phyloP scores from a whole-genome alignment of 176 grass and related monocot genomes.

The Areca catechu region DNA sequence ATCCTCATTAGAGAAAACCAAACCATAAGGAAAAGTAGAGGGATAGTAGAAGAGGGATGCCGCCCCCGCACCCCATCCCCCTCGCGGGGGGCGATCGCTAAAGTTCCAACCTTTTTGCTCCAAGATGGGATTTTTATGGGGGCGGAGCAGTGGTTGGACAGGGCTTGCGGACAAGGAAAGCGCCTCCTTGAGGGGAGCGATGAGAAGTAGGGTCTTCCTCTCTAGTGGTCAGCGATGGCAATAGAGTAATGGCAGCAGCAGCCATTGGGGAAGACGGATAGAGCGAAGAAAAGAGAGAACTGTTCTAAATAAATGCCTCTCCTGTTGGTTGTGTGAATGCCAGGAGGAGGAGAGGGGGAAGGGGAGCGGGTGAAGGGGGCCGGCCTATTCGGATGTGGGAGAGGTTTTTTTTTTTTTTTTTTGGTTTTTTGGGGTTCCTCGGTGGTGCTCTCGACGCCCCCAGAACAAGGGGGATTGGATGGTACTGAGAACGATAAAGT shows the following conservation, averaged over 20 bases:
- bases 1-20: background rate
- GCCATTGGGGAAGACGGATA: background rate
- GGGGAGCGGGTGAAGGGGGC: no score
- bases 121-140: background rate
- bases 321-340: no score
- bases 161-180: background rate
- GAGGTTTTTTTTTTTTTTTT: no score
- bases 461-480: no score
- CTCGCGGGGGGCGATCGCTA: background rate
- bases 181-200: background rate
- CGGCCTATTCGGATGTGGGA: no score
- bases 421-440: no score
- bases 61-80: background rate
- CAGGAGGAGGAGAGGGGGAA: no score
- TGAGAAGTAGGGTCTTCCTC: background rate
- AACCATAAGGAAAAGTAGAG: background rate
- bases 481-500: no score
- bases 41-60: background rate
- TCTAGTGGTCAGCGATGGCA: background rate
- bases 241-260: background rate
- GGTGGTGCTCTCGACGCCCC: no score
- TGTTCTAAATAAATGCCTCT: no score
- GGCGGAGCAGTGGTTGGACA: background rate
- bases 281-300: background rate
- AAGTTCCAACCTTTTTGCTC: background rate